Base-by-base conservation (phyloP, 2,329 filamentous ascomycete species). In the Neofusicoccum parvum region DNA sequence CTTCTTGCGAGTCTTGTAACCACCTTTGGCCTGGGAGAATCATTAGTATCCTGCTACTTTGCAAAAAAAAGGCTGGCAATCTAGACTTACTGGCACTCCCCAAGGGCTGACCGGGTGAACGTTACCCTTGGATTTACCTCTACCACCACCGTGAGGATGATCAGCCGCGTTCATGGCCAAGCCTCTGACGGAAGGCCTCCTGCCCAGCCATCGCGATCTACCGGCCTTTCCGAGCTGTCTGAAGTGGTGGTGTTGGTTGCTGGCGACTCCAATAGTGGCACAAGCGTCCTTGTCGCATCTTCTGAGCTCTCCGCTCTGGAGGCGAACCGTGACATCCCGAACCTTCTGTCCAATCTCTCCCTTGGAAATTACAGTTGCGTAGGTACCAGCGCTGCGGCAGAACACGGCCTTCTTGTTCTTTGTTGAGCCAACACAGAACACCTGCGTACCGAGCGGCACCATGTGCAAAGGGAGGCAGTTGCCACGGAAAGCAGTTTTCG, bases 121-220 rank as follows among this genome's bases (percentile, higher is more conserved):
- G 77, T 97, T 97, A 88, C 95, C 93, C 92, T 99, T 99, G 66
- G 93, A 97, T 83, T 99, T 99, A 83, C 95, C 95, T 85, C 96
- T 88, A 80, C 95, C 95, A 91, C 95, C 95, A 87, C 95, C 95
- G 79, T 99, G 95, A 75, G 95, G 95, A 85, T 99, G 95, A 75
- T 99, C 95, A 73, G 89, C 91, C 78, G 94, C 93, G 83, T 99
- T 99, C 96, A 99, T 99, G 69, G 96, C 95, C 72, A 98, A 82
- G 90, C 95, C 96, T 83, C 96, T 89, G 50, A 99, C 95, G 0
- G 95, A 97, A 15, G 95, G 95, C 71, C 95, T 86, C 75, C 96
- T 97, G 75, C 95, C 95, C 70, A 98, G 81, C 94, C 93, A 97
- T 74, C 95, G 88, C 72, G 90, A 93, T 73, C 96, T 88, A 75